Conservation (phyloP, 805 yeast genomes). For the Kregervanrija fluxuum region DNA sequence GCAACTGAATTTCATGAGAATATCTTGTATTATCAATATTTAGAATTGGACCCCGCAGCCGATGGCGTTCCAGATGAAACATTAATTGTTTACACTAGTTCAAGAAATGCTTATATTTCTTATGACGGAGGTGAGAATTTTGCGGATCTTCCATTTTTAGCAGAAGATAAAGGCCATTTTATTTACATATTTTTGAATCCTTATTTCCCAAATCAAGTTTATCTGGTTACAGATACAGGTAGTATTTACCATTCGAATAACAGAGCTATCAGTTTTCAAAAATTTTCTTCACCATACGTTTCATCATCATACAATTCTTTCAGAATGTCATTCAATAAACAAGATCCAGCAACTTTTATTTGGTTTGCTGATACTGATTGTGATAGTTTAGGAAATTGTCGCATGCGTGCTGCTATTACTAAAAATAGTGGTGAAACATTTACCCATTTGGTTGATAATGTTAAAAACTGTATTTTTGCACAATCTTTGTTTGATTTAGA, state of each 20-base stretch:
- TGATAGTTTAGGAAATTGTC: slow-evolving; percentile 41
- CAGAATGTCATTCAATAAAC: slow-evolving; percentile 56
- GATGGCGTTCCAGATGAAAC: slow-evolving; percentile 49
- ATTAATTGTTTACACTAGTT: slow-evolving; percentile 50
- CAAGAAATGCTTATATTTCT: slow-evolving; percentile 52
- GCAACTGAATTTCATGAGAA: slow-evolving; percentile 43
- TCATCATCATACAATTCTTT: slow-evolving; percentile 40
- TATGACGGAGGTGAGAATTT: slow-evolving; percentile 60
- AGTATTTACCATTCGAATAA: slow-evolving; percentile 54
- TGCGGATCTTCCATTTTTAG: slow-evolving; percentile 25
- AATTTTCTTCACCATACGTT: slow-evolving; percentile 28
- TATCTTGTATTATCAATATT: slow-evolving; percentile 50
- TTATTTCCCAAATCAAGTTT: slow-evolving; percentile 47
- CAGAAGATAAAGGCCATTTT: slow-evolving; percentile 33
- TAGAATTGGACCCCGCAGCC: slow-evolving; percentile 41
- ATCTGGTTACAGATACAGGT: slow-evolving; percentile 42
- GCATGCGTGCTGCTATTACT: slow-evolving; percentile 52
- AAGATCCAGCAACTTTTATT: slow-evolving; percentile 50
- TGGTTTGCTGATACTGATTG: slow-evolving; percentile 64
- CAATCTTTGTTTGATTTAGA: slow-evolving; percentile 39
- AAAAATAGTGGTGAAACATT: slow-evolving; percentile 63
- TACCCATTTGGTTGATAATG: slow-evolving; percentile 43
- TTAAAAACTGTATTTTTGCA: slow-evolving; percentile 60
- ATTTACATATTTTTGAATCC: slow-evolving; percentile 57
- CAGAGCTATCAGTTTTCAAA: slow-evolving; percentile 54